Evolutionary conservation across 1,139 yeast species (phyloP), one percentile per base, ranked within the genome.

Genomic region (Geotrichum australiense): DNA sequence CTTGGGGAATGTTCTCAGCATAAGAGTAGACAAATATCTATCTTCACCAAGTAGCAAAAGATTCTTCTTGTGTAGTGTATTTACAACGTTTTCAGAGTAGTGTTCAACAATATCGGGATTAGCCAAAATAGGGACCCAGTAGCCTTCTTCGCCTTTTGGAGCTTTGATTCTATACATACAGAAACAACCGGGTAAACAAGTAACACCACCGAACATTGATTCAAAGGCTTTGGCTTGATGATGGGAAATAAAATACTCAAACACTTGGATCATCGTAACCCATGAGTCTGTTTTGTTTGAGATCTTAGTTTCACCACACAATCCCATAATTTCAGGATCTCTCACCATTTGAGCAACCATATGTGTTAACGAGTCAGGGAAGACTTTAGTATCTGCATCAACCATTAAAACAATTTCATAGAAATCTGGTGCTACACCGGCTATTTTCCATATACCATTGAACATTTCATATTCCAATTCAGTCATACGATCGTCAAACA

Each of bases 131-230:
- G 98, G 98, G 28, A 91, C 96, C 96, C 97, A 89, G 63, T 73
- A 85, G 1, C 96, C 97, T 51, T 84, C 85, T 18, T 73, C 61
- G 5, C 94, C 94, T 64, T 87, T 91, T 31, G 97, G 96, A 0
- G 96, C 73, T 64, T 91, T 91, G 61, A 91, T 84, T 53, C 97
- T 75, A 60, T 91, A 91, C 84, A 89, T 86, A 54, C 89, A 82
- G 71, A 91, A 91, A 70, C 98, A 91, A 27, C 98, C 98, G 0
- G 98, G 98, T 48, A 91, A 73, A 74, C 98, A 91, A 0, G 97
- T 89, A 11, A 91, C 98, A 57, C 94, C 86, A 46, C 97, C 97
- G 62, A 91, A 91, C 2, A 84, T 89, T 12, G 96, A 82, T 63
- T 91, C 98, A 63, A 91, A 91, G 0, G 96, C 96, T 63, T 91